Conservation (phyloP, 345 rosid genomes). For the Laguncularia racemosa region DNA sequence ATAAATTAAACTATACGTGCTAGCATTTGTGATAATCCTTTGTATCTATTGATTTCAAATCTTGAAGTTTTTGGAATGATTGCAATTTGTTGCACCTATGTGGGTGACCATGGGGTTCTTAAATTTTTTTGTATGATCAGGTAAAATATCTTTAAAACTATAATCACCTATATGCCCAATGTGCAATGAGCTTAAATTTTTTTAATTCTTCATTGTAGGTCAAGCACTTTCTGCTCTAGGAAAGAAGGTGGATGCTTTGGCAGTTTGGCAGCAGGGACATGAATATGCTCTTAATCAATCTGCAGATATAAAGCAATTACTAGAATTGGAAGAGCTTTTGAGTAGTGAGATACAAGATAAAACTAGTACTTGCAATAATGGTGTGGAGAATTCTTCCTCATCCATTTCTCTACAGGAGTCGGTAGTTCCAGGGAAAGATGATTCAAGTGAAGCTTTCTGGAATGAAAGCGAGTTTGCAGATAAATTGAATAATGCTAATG, state of each 20-base stretch:
- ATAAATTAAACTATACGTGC: too few species aligned
- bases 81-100: too few species aligned
- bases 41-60: too few species aligned
- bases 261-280: slow-evolving; percentile 76
- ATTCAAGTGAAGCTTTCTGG: slow-evolving; percentile 17
- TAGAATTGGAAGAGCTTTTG: slow-evolving; percentile 83
- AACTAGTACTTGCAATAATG: slow-evolving; percentile 18
- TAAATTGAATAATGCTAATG: slow-evolving; percentile 4
- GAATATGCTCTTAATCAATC: slow-evolving; percentile 52
- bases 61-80: too few species aligned
- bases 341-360: slow-evolving; percentile 41
- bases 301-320: slow-evolving; percentile 80
- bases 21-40: too few species aligned
- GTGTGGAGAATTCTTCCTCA: slow-evolving; percentile 20
- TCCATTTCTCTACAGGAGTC: slow-evolving; percentile 25
- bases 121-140: too few species aligned
- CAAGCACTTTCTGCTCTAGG: slow-evolving; percentile 72
- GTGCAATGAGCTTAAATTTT: slow-evolving; percentile 15
- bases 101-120: too few species aligned
- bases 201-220: slow-evolving; percentile 36
- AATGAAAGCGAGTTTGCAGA: slow-evolving; percentile 19
- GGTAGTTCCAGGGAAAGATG: slow-evolving; percentile 32
- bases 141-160: too few species aligned
- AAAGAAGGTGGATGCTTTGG: slow-evolving; percentile 66
- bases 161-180: background rate